phyloP scores from a whole-genome alignment of 768 basidiomycete genomes.

The Agrocybe chaxingu region DNA sequence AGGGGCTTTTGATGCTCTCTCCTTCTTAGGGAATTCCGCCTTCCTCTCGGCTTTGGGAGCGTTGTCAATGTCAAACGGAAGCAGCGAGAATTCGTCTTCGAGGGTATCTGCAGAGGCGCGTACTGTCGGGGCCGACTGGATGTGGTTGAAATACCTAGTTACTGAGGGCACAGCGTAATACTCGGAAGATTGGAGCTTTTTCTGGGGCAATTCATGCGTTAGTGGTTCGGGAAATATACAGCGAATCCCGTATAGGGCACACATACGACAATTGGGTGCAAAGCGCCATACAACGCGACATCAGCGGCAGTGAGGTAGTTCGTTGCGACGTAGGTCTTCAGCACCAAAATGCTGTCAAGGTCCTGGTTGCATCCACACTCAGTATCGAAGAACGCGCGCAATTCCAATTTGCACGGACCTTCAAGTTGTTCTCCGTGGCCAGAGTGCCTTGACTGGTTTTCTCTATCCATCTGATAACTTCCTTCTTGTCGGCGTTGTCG shows the following conservation, averaged over 20 bases:
- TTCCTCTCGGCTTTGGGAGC: conserved; percentile 77
- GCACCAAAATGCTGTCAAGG: conserved; percentile 66
- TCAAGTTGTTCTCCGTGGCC: conserved; percentile 42
- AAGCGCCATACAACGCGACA: conserved; percentile 84
- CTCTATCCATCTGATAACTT: conserved; percentile 70
- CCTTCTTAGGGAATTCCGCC: conserved; percentile 69
- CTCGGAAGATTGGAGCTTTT: conserved; percentile 65
- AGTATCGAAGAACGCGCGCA: not conserved
- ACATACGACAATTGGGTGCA: conserved; percentile 80
- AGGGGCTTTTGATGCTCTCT: conserved; percentile 44
- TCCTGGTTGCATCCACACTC: conserved; percentile 39
- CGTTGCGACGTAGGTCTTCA: conserved; percentile 82
- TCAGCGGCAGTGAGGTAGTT: conserved; percentile 89
- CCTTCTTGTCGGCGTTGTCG: conserved; percentile 57
- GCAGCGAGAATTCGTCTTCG: conserved; percentile 48
- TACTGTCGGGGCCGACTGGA: conserved; percentile 72
- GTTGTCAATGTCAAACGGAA: conserved; percentile 70
- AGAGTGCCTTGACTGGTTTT: conserved; percentile 52
- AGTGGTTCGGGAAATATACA: not conserved
- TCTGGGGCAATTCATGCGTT: conserved; percentile 35
- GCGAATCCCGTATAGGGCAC: not conserved
- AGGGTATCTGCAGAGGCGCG: conserved; percentile 49
- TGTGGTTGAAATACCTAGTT: conserved; percentile 93
- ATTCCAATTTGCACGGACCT: conserved; percentile 35
- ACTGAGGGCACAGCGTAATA: conserved; percentile 80